These are phyloP conservation scores for Ephemerocybe angulata DNA, from an alignment of 768 basidiomycete genomes.

Conservation along the genomic window DNA sequence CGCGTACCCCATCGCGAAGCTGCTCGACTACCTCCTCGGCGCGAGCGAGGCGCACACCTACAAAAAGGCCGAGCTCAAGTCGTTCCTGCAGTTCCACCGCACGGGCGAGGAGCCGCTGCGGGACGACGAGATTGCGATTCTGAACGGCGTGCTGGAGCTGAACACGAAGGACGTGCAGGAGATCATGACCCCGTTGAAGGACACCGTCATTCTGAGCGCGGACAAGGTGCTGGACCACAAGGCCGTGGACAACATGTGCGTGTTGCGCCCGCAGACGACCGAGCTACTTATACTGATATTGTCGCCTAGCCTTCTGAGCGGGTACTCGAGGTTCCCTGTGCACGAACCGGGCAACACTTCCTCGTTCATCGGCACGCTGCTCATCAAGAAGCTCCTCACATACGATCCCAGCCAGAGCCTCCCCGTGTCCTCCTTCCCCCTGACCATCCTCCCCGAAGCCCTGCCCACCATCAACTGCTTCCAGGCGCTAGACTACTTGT, in stretches of 20 bases:
- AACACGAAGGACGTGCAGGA: constrained; percentile 70
- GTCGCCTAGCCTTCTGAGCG: constrained; percentile 59
- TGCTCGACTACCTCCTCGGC: constrained; percentile 82
- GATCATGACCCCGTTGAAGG: constrained; percentile 85
- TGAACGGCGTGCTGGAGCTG: constrained; percentile 77
- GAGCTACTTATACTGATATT: neutral
- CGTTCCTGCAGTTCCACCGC: constrained; percentile 77
- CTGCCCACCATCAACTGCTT: constrained; percentile 87
- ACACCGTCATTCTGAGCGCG: constrained; percentile 75
- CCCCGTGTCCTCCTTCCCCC: constrained; percentile 68
- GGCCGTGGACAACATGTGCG: constrained; percentile 71
- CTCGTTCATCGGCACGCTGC: constrained; percentile 76
- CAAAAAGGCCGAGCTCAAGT: constrained; percentile 78
- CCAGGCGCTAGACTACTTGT: constrained; percentile 94
- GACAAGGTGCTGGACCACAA: constrained; percentile 79
- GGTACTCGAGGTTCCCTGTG: constrained; percentile 91
- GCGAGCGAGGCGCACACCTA: constrained; percentile 68
- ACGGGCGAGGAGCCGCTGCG: constrained; percentile 73
- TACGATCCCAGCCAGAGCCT: constrained; percentile 84
- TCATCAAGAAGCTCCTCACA: constrained; percentile 83
- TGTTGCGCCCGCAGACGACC: constrained; percentile 5
- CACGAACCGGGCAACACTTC: constrained; percentile 66
- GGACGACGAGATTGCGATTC: constrained; percentile 78
- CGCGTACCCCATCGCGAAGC: constrained; percentile 75
- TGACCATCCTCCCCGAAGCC: constrained; percentile 89